Conservation (phyloP, 2,329 filamentous ascomycete genomes). For the Elsinoe necatrix region DNA sequence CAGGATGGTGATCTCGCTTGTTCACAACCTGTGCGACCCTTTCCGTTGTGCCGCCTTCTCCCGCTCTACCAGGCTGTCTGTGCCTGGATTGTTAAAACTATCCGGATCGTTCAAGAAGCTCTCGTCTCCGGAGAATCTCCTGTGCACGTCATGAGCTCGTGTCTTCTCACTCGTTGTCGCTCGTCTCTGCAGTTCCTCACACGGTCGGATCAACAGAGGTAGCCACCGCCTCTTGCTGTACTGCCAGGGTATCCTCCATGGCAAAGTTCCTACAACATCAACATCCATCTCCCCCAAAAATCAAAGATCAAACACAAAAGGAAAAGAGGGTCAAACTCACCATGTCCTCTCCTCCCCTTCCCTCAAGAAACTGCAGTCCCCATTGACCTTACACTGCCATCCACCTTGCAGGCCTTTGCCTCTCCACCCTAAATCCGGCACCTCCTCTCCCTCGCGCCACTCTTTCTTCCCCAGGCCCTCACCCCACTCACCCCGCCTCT, state of each 20-base stretch:
- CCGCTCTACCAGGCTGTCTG: conserved; percentile 10
- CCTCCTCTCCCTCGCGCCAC: conserved; percentile 29
- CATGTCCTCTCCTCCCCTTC: conserved; percentile 81
- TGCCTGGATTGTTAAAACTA: conserved; percentile 29
- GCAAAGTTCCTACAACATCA: conserved; percentile 26
- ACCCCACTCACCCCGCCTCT: conserved; percentile 31
- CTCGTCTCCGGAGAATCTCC: conserved; percentile 51
- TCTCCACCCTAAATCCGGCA: conserved; percentile 46
- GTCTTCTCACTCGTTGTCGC: background rate
- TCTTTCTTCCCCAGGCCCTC: conserved; percentile 18
- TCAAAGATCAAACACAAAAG: conserved; percentile 14
- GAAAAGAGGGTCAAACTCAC: conserved; percentile 43
- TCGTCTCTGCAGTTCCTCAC: background rate
- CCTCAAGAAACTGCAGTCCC: conserved; percentile 74
- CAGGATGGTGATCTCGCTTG: background rate
- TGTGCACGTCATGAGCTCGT: conserved; percentile 22
- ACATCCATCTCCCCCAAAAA: conserved; percentile 14
- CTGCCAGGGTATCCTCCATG: conserved; percentile 22
- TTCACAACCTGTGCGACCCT: background rate
- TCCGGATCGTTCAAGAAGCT: conserved; percentile 40
- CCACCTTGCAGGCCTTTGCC: conserved; percentile 60
- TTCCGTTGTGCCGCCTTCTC: conserved; percentile 9
- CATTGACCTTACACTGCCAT: conserved; percentile 73
- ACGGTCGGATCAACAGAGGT: background rate
- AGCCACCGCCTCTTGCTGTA: background rate